phyloP scores from a whole-genome alignment of 1,139 yeast species.

The Sugiyamaella castrensis region DNA sequence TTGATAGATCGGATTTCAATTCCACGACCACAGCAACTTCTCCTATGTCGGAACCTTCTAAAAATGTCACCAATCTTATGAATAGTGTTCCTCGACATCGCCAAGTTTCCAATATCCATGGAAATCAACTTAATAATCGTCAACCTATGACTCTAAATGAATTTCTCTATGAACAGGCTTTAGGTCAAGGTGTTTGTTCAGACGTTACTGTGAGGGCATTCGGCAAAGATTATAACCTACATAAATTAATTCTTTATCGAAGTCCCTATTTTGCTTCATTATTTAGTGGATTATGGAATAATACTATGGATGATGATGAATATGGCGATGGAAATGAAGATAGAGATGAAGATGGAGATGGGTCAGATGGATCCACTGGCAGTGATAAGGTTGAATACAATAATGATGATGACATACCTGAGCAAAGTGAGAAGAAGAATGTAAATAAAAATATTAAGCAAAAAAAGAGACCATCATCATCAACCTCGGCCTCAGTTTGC shows the following conservation, averaged over 20 bases:
- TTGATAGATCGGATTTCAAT: too few relatives aligned
- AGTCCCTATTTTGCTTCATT: conserved; percentile 48
- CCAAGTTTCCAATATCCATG: conserved; percentile 14
- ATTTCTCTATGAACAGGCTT: conserved; percentile 41
- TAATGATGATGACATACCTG: neutral
- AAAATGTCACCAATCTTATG: conserved; percentile 5
- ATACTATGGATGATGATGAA: conserved; percentile 18
- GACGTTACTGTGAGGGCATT: conserved; percentile 50
- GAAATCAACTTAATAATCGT: neutral
- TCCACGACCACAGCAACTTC: neutral
- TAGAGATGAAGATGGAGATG: conserved; percentile 32
- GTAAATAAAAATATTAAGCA: neutral
- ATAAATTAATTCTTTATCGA: conserved; percentile 45
- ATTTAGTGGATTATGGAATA: conserved; percentile 45
- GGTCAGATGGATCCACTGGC: neutral
- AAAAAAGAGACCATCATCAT: neutral
- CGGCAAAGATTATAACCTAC: conserved; percentile 43
- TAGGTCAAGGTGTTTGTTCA: conserved; percentile 43
- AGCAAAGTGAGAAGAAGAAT: neutral
- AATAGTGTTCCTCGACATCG: conserved; percentile 15
- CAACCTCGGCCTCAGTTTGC: neutral
- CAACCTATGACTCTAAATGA: conserved; percentile 30
- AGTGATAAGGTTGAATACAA: conserved; percentile 4
- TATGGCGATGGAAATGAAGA: conserved; percentile 43
- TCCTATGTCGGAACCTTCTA: neutral